Evolutionary conservation across 2,329 filamentous ascomycete genomes (phyloP).

Genomic region (Talaromyces atroroseus): DNA sequence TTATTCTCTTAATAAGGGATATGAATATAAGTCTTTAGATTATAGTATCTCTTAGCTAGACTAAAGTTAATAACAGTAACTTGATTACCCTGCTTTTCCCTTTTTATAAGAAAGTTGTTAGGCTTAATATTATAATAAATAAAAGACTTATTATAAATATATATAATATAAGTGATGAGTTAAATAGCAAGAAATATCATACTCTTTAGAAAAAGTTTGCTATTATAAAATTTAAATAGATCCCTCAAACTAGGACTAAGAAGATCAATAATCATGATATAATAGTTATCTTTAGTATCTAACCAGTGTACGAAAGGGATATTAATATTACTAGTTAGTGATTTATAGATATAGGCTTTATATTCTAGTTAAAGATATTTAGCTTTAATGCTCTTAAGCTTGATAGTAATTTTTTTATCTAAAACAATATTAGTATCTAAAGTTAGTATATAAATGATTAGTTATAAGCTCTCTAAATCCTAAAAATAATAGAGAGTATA

Average conservation of each 20-base stretch:
- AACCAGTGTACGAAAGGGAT: slow-evolving; percentile 99
- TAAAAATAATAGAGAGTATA: slow-evolving; percentile 17
- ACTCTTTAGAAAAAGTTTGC: slow-evolving; percentile 98
- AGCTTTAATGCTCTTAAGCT: slow-evolving; percentile 98
- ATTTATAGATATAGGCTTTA: slow-evolving; percentile 85
- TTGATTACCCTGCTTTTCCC: slow-evolving; percentile 98
- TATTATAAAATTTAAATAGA: slow-evolving; percentile 99
- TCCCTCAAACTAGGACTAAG: slow-evolving; percentile 94
- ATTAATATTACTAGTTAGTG: slow-evolving; percentile 89
- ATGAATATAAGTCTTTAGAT: slow-evolving; percentile 99
- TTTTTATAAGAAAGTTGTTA: slow-evolving; percentile 99
- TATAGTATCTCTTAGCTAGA: slow-evolving; percentile 98
- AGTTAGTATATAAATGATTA: background rate
- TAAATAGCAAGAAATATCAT: slow-evolving; percentile 94
- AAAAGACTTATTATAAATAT: slow-evolving; percentile 99
- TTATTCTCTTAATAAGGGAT: slow-evolving; percentile 99
- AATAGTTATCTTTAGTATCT: slow-evolving; percentile 98
- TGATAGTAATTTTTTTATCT: slow-evolving; percentile 98
- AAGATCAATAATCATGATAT: slow-evolving; percentile 97
- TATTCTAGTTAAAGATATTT: slow-evolving; percentile 99
- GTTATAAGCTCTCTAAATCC: background rate
- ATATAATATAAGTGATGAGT: slow-evolving; percentile 97
- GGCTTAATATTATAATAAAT: slow-evolving; percentile 99
- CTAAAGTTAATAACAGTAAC: slow-evolving; percentile 99
- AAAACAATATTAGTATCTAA: slow-evolving; percentile 98